Evolutionary conservation across 2,329 filamentous ascomycete genomes (phyloP).

Genomic region (Aureobasidium sp.): DNA sequence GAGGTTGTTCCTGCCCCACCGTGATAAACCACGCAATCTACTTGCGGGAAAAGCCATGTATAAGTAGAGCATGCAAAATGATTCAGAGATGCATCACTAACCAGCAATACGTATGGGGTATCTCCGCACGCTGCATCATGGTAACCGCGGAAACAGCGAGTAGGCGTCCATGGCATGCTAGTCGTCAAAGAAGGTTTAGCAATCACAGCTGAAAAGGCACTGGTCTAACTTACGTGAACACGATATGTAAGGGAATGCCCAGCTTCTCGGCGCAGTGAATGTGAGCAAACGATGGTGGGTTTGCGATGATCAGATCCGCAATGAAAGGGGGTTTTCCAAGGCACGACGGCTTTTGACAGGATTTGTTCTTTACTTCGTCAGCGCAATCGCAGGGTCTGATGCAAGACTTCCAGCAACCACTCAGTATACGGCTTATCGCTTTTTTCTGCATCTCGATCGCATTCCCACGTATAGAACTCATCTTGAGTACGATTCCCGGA

Average conservation of each 20-base stretch:
- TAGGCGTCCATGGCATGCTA: constrained; percentile 94
- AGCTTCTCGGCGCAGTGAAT: constrained; percentile 80
- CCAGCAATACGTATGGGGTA: too few relatives aligned
- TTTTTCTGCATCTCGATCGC: constrained; percentile 29
- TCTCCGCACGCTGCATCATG: too few relatives aligned
- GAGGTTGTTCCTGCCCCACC: constrained; percentile 67
- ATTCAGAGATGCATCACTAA: constrained; percentile 58
- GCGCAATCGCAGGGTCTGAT: constrained; percentile 27
- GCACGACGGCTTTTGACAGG: too few relatives aligned
- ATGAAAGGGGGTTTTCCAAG: constrained; percentile 72
- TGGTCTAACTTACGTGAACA: too few relatives aligned
- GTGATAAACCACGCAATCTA: constrained; percentile 68
- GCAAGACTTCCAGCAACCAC: constrained; percentile 34
- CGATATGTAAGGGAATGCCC: constrained; percentile 68
- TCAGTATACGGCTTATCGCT: constrained; percentile 30
- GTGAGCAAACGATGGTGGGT: constrained; percentile 81
- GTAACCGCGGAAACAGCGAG: too few relatives aligned
- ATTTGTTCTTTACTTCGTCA: too few relatives aligned
- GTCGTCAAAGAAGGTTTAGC: too few relatives aligned
- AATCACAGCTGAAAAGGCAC: too few relatives aligned
- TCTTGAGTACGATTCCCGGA: constrained; percentile 33
- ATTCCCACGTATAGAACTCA: constrained; percentile 29
- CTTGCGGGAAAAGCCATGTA: too few relatives aligned
- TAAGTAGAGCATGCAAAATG: too few relatives aligned
- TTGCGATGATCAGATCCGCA: constrained; percentile 84